These are phyloP conservation scores for Aphanomyces cochlioides DNA, from an alignment of 352 stramenopile species.

Conservation along the genomic window DNA sequence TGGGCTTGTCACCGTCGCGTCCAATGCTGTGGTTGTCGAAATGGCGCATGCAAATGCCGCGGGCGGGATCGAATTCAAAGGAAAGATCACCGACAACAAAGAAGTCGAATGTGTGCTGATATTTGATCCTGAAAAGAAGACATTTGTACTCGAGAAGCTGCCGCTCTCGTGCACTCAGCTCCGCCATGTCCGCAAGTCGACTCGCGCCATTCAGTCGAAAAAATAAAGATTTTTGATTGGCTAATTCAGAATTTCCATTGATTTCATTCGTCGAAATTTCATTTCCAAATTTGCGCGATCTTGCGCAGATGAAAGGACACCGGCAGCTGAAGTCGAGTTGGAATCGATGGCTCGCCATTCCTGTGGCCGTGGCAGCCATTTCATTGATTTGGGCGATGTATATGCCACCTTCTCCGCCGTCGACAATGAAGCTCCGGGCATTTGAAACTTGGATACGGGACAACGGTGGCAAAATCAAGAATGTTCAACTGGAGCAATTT, in stretches of 20 bases:
- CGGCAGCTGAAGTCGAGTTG: no score
- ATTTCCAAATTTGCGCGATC: background rate
- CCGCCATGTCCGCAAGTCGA: slow-evolving; percentile 52
- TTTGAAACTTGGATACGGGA: slow-evolving; percentile 35
- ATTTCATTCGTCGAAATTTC: background rate
- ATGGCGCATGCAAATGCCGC: slow-evolving; percentile 49
- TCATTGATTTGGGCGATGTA: background rate
- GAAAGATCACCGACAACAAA: slow-evolving; percentile 72
- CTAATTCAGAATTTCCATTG: background rate
- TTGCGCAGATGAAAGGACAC: no score
- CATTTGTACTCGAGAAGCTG: slow-evolving; percentile 66
- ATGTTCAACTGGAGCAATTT: slow-evolving; percentile 31
- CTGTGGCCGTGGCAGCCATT: background rate
- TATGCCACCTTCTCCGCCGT: background rate
- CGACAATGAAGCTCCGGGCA: background rate
- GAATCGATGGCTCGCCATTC: background rate
- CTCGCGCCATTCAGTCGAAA: background rate
- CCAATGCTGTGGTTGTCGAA: slow-evolving; percentile 51
- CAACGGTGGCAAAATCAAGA: slow-evolving; percentile 27
- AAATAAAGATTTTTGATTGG: slow-evolving; percentile 3
- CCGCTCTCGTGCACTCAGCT: slow-evolving; percentile 68
- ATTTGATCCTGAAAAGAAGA: slow-evolving; percentile 50
- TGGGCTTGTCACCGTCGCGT: slow-evolving; percentile 63
- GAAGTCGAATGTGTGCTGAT: slow-evolving; percentile 78
- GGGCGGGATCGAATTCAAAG: slow-evolving; percentile 73